These are phyloP conservation scores for Lecanicillium sp. DNA, from an alignment of 2,329 filamentous ascomycete genomes.

Conservation along the genomic window DNA sequence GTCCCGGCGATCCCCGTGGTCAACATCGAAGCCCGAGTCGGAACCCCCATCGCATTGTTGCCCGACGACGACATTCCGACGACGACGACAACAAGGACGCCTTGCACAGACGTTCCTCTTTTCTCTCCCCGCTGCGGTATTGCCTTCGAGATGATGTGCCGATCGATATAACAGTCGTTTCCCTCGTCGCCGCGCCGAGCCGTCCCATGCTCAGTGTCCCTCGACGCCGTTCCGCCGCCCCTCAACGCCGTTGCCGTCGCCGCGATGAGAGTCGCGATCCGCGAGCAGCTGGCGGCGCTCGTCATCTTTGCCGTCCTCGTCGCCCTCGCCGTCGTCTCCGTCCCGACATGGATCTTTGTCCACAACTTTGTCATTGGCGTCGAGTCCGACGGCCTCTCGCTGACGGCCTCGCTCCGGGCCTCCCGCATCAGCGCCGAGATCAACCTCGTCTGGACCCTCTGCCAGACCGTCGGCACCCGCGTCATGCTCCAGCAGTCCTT, in stretches of 20 bases:
- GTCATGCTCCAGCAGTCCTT: conserved; percentile 51
- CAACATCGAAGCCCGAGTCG: too few species aligned
- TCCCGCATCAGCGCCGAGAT: conserved; percentile 74
- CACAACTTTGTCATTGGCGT: conserved; percentile 45
- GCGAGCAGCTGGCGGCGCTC: conserved; percentile 76
- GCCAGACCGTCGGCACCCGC: conserved; percentile 62
- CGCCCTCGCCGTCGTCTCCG: conserved; percentile 70
- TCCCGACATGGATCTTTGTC: conserved; percentile 63
- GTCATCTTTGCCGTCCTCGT: conserved; percentile 69
- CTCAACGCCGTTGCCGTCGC: not conserved
- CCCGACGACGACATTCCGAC: too few species aligned
- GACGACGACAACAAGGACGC: too few species aligned
- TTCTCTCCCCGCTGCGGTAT: too few species aligned
- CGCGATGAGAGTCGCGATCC: conserved; percentile 77
- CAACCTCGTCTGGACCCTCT: conserved; percentile 69
- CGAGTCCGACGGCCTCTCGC: conserved; percentile 54
- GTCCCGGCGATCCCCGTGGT: too few species aligned
- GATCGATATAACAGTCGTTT: too few species aligned
- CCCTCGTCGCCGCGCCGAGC: too few species aligned
- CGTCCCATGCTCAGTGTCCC: too few species aligned
- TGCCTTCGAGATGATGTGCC: too few species aligned
- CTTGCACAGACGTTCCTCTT: too few species aligned
- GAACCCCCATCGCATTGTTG: too few species aligned
- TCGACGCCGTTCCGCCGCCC: not conserved
- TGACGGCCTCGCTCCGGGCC: conserved; percentile 82